Percentiles rank a stretch among this genome's conserved stretches.
These are phyloP conservation scores for Gossypioides kirkii DNA, from an alignment of 345 rosid species.

Conservation along the genomic window DNA sequence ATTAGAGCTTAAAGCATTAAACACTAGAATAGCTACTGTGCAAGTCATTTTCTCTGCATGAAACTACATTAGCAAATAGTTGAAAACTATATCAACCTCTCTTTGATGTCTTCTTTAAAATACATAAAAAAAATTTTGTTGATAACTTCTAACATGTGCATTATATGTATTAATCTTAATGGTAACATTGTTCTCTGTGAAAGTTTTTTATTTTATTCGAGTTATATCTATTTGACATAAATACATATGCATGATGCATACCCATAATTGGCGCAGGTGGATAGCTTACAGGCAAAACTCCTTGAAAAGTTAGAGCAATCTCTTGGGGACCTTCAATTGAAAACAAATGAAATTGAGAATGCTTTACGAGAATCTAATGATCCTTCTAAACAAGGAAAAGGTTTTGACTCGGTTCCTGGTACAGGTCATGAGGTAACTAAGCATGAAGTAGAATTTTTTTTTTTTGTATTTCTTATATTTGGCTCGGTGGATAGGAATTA, in stretches of 20 bases:
- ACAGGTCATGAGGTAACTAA: constrained; percentile 56
- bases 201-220: background rate
- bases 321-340: constrained; percentile 66
- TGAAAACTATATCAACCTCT: background rate
- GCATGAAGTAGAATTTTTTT: constrained; percentile 12
- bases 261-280: constrained; percentile 48
- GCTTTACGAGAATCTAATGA: constrained; percentile 34
- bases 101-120: background rate
- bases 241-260: constrained; percentile 14
- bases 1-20: background rate
- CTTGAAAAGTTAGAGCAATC: constrained; percentile 90
- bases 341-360: constrained; percentile 38
- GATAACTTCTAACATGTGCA: background rate
- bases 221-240: background rate
- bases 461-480: constrained; percentile 3
- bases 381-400: constrained; percentile 35
- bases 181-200: background rate
- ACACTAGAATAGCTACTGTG: background rate
- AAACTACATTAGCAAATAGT: background rate
- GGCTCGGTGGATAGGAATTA: background rate
- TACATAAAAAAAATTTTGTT: too few species aligned
- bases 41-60: background rate
- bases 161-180: background rate
- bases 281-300: constrained; percentile 71
- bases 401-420: constrained; percentile 29